phyloP scores from a whole-genome alignment of 257 asterid genomes.

The Solanum sparsipilum region DNA sequence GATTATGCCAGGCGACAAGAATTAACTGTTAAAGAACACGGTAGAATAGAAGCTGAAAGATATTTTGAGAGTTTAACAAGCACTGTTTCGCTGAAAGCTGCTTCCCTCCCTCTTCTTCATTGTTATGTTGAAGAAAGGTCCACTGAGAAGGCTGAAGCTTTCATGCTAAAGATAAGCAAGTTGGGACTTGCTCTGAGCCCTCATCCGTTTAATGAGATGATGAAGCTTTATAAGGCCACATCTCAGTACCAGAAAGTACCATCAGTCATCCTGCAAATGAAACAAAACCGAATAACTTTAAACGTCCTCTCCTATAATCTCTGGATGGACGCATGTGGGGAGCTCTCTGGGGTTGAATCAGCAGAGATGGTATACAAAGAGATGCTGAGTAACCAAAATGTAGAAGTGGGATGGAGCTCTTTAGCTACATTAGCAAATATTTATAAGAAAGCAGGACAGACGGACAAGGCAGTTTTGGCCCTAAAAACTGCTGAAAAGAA shows the following conservation, averaged over 20 bases:
- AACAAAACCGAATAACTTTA: slow-evolving; percentile 17
- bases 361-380: slow-evolving; percentile 24
- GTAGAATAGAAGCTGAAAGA: slow-evolving; percentile 17
- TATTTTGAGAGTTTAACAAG: slow-evolving; percentile 18
- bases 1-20: slow-evolving; percentile 18
- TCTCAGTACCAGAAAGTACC: slow-evolving; percentile 16
- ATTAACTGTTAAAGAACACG: slow-evolving; percentile 12
- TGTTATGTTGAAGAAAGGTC: slow-evolving; percentile 20
- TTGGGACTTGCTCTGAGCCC: slow-evolving; percentile 19
- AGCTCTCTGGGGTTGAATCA: slow-evolving; percentile 17
- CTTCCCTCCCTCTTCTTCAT: slow-evolving; percentile 25
- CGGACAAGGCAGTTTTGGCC: slow-evolving; percentile 15
- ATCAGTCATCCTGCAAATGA: slow-evolving; percentile 26
- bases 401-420: slow-evolving; percentile 26
- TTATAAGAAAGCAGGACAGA: slow-evolving; percentile 13
- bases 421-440: slow-evolving; percentile 24
- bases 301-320: slow-evolving; percentile 33
- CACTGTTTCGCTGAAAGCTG: slow-evolving; percentile 18
- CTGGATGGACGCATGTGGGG: slow-evolving; percentile 33
- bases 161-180: slow-evolving; percentile 20
- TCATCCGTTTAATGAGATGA: slow-evolving; percentile 29
- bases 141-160: slow-evolving; percentile 23
- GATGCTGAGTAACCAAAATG: slow-evolving; percentile 16
- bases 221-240: slow-evolving; percentile 36
- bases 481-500: slow-evolving; percentile 22